Evolutionary conservation across 2,329 filamentous ascomycete species (phyloP).

Genomic region (Aspergillus texensis): DNA sequence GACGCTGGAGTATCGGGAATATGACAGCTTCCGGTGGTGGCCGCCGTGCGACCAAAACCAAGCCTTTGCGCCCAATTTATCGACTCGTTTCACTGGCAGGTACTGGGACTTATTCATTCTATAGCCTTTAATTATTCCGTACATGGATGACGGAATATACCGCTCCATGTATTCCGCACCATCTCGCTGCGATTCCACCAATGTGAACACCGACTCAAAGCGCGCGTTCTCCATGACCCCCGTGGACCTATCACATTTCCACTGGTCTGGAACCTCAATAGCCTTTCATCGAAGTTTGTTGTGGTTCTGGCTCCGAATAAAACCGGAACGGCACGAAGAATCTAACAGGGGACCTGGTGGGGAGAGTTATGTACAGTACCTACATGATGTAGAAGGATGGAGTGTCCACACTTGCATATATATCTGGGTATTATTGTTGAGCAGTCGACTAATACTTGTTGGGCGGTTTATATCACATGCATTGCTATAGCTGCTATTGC

Average conservation of each 20-base stretch:
- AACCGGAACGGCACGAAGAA: slow-evolving; percentile 7
- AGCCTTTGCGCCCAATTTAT: neutral
- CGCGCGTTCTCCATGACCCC: slow-evolving; percentile 6
- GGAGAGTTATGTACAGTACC: neutral
- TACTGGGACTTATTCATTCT: neutral
- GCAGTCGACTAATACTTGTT: neutral
- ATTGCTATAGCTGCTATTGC: neutral
- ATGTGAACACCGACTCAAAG: neutral
- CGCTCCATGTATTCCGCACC: neutral
- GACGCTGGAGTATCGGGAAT: neutral
- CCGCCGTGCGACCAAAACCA: neutral
- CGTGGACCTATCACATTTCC: slow-evolving; percentile 24
- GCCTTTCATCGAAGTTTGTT: slow-evolving; percentile 6
- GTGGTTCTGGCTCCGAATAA: slow-evolving; percentile 11
- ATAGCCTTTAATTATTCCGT: neutral
- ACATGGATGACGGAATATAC: neutral
- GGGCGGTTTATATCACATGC: slow-evolving; percentile 9
- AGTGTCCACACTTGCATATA: neutral
- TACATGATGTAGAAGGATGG: neutral
- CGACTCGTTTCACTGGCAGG: neutral
- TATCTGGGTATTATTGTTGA: neutral
- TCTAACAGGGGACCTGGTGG: slow-evolving; percentile 1
- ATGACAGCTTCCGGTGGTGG: neutral
- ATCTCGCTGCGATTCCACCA: neutral
- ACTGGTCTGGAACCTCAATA: slow-evolving; percentile 18